Percentiles rank a stretch among this genome's conserved stretches.
Conservation (phyloP, 495 filamentous ascomycete species). For the Aspergillus biplanus region DNA sequence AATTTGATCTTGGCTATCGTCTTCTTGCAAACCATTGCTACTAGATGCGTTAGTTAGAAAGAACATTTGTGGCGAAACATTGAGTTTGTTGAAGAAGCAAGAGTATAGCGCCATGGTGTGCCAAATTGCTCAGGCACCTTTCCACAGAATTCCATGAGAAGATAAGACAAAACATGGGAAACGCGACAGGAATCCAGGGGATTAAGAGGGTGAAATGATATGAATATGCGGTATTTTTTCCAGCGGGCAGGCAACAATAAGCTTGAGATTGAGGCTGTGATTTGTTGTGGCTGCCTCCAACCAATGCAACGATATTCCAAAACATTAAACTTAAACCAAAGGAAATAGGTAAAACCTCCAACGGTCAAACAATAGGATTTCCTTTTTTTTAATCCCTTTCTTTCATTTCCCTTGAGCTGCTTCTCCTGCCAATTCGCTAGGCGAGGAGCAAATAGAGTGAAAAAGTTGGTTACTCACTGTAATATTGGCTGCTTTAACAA, state of each 20-base stretch:
- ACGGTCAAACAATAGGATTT: not conserved
- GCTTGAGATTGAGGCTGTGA: slow-evolving; percentile 8
- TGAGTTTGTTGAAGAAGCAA: slow-evolving; percentile 5
- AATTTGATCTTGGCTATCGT: slow-evolving; percentile 76
- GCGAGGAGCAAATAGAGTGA: not conserved
- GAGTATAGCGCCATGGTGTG: slow-evolving; percentile 13
- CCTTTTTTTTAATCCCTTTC: not conserved
- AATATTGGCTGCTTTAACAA: slow-evolving; percentile 53
- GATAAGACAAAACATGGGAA: not conserved
- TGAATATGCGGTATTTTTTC: slow-evolving; percentile 2
- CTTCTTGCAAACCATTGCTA: slow-evolving; percentile 53
- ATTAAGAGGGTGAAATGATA: not conserved
- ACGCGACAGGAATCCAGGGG: slow-evolving; percentile 1
- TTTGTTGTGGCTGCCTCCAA: slow-evolving; percentile 12
- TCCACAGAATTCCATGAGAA: slow-evolving; percentile 1
- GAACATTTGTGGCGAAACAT: not conserved
- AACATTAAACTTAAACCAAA: slow-evolving; percentile 12
- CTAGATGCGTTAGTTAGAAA: slow-evolving; percentile 29
- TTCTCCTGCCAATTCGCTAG: slow-evolving; percentile 6
- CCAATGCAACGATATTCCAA: slow-evolving; percentile 12
- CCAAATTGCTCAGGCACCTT: not conserved
- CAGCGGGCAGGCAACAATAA: slow-evolving; percentile 15
- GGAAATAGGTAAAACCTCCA: slow-evolving; percentile 3
- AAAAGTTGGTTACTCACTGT: slow-evolving; percentile 43
- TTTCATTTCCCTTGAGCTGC: not conserved